These are phyloP conservation scores for Sclerotinia trifoliorum DNA, from an alignment of 2,329 filamentous ascomycete species.

Conservation along the genomic window DNA sequence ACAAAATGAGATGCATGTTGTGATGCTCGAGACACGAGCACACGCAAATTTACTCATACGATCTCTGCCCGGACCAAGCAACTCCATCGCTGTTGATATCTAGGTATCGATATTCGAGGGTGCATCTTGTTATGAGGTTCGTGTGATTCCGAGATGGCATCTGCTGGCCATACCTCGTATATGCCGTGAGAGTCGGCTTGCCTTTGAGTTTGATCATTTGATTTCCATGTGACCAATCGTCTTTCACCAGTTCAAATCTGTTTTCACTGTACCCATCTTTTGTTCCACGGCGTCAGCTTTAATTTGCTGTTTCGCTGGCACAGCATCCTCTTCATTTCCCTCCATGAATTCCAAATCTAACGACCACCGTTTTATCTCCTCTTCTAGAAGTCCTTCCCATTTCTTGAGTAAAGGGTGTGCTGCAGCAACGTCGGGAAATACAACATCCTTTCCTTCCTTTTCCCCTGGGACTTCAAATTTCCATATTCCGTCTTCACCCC, in stretches of 20 bases:
- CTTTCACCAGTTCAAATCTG: conserved; percentile 17
- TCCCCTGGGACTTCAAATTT: conserved; percentile 55
- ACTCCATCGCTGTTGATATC: too few relatives aligned
- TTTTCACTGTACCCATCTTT: conserved; percentile 31
- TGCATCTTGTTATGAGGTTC: not conserved
- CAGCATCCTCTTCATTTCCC: conserved; percentile 22
- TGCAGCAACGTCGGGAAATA: conserved; percentile 62
- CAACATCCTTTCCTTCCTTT: conserved; percentile 44
- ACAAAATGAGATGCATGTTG: not conserved
- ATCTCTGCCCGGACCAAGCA: not conserved
- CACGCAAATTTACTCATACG: not conserved
- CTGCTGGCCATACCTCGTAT: conserved; percentile 19
- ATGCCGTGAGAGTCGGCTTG: conserved; percentile 13
- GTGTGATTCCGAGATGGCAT: not conserved
- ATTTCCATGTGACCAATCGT: not conserved
- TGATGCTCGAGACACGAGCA: not conserved
- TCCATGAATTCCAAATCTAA: conserved; percentile 40
- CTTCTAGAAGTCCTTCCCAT: conserved; percentile 54
- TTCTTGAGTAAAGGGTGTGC: conserved; percentile 65
- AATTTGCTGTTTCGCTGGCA: not conserved
- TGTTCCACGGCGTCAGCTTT: conserved; percentile 23
- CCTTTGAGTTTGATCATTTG: not conserved
- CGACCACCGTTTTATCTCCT: conserved; percentile 44
- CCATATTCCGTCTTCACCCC: conserved; percentile 70
- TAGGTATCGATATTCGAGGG: not conserved